Evolutionary conservation across 352 stramenopile genomes (phyloP).

Genomic region (Globisporangium radiosum): DNA sequence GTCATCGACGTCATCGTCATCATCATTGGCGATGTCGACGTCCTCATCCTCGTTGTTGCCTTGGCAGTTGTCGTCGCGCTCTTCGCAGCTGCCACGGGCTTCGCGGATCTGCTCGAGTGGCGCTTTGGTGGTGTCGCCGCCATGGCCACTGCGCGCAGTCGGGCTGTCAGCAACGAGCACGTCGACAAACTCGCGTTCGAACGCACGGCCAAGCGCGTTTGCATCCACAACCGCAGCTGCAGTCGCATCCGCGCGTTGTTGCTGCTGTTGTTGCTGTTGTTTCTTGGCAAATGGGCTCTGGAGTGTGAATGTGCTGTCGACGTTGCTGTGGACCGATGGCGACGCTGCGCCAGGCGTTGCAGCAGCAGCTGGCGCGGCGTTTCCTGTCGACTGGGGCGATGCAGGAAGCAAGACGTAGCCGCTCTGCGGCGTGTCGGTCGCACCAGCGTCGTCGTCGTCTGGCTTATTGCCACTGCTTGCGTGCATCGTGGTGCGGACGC

Average conservation of each 20-base stretch:
- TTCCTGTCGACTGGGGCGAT: slow-evolving; percentile 4
- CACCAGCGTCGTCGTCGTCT: background rate
- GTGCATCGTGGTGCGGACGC: background rate
- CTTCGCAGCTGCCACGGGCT: background rate
- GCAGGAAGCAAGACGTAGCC: slow-evolving; percentile 15
- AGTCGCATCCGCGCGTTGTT: background rate
- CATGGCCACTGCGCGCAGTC: background rate
- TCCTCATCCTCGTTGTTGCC: background rate
- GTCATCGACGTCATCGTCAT: slow-evolving; percentile 7
- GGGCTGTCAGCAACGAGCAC: slow-evolving; percentile 18
- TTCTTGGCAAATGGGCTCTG: slow-evolving; percentile 8
- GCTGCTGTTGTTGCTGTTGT: background rate
- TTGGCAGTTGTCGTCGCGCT: background rate
- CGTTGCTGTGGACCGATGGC: background rate
- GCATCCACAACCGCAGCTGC: slow-evolving; percentile 1
- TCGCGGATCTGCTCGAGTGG: background rate
- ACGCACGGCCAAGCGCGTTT: slow-evolving; percentile 11
- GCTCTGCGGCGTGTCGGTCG: slow-evolving; percentile 8
- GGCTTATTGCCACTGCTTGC: background rate
- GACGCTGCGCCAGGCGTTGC: background rate
- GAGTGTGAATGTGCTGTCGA: slow-evolving; percentile 5
- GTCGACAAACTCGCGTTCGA: slow-evolving; percentile 13
- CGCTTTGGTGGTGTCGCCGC: slow-evolving; percentile 10
- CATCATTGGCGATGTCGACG: background rate
- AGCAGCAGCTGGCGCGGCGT: background rate